Conservation (phyloP, 208 protist species). For the Dictyostelium gargantuum region DNA sequence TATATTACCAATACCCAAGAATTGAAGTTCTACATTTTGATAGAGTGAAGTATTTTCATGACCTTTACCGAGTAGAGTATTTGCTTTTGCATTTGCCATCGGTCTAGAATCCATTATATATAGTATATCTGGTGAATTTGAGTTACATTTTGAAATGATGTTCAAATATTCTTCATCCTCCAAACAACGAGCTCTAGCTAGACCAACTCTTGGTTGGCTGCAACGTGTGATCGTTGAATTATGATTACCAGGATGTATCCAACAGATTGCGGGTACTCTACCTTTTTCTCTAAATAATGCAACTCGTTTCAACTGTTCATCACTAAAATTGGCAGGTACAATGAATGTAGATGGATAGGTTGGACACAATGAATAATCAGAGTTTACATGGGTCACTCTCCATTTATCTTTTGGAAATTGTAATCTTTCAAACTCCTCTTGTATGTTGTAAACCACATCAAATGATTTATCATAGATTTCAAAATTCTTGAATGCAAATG, state of each 20-base stretch:
- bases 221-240: slow-evolving; percentile 44
- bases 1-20: slow-evolving; percentile 66
- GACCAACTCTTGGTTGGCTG: slow-evolving; percentile 51
- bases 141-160: not conserved
- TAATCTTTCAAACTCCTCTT: slow-evolving; percentile 31
- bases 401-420: slow-evolving; percentile 40
- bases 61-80: slow-evolving; percentile 46
- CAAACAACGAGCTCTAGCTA: not conserved
- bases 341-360: slow-evolving; percentile 48
- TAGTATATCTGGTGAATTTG: not conserved
- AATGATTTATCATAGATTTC: slow-evolving; percentile 3
- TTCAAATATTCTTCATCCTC: slow-evolving; percentile 62
- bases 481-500: slow-evolving; percentile 44
- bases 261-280: slow-evolving; percentile 60
- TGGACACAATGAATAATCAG: slow-evolving; percentile 52
- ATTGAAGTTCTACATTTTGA: slow-evolving; percentile 21
- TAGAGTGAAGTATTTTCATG: slow-evolving; percentile 55
- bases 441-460: slow-evolving; percentile 17
- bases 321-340: not conserved
- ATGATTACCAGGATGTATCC: slow-evolving; percentile 57
- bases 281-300: slow-evolving; percentile 35
- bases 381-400: slow-evolving; percentile 15
- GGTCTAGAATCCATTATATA: slow-evolving; percentile 58
- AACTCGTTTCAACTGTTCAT: slow-evolving; percentile 38
- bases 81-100: slow-evolving; percentile 56